Evolutionary conservation across 2,329 filamentous ascomycete species (phyloP).

Genomic region (Fonsecaea nubica): DNA sequence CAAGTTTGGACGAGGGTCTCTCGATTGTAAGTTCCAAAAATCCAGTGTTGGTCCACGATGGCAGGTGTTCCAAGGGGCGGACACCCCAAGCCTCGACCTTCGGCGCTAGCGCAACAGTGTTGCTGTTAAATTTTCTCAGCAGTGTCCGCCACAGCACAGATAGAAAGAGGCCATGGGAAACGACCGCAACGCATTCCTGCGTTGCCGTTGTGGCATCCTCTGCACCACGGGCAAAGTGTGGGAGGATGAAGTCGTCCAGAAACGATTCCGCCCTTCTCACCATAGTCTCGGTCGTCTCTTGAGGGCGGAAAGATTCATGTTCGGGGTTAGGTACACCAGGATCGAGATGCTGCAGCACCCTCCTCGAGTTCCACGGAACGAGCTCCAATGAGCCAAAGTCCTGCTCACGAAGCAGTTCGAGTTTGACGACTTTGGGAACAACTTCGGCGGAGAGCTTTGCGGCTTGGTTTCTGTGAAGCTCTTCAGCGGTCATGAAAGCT

Average conservation of each 20-base stretch:
- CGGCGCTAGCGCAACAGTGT: constrained; percentile 53
- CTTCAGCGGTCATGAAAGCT: constrained; percentile 73
- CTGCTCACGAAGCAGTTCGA: constrained; percentile 47
- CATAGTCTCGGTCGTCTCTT: constrained; percentile 75
- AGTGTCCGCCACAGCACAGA: constrained; percentile 71
- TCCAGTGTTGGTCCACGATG: constrained; percentile 71
- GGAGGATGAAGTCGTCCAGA: constrained; percentile 67
- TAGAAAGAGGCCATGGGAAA: constrained; percentile 84
- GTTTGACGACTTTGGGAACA: constrained; percentile 29
- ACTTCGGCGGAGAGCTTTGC: constrained; percentile 4
- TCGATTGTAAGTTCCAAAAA: constrained; percentile 58
- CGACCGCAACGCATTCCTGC: constrained; percentile 62
- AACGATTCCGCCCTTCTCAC: constrained; percentile 68
- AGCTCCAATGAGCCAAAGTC: constrained; percentile 52
- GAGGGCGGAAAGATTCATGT: constrained; percentile 58
- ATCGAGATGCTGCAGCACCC: constrained; percentile 27
- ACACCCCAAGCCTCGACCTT: constrained; percentile 48
- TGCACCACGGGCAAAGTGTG: constrained; percentile 54
- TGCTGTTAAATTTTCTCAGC: constrained; percentile 60
- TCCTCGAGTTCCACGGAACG: constrained; percentile 40
- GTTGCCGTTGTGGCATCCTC: constrained; percentile 44
- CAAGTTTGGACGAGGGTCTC: not conserved
- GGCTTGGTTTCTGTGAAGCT: constrained; percentile 65
- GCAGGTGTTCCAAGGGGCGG: constrained; percentile 58
- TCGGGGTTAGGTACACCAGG: constrained; percentile 37